Conservation (phyloP, 768 basidiomycete genomes). For the Boletus eberwhitei region DNA sequence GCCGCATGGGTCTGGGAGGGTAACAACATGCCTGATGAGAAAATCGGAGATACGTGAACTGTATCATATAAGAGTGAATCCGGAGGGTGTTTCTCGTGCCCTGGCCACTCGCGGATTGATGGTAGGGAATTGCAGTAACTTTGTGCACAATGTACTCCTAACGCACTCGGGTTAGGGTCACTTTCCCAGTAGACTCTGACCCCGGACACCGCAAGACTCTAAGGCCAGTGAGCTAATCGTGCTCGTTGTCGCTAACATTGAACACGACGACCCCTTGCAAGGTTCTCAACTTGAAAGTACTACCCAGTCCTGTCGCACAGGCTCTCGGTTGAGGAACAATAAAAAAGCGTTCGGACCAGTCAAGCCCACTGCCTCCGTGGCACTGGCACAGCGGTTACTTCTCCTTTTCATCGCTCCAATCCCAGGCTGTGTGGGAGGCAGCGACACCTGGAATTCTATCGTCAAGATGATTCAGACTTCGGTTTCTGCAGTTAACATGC, state of each 20-base stretch:
- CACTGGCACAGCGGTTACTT: neutral
- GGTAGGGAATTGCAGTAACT: no score
- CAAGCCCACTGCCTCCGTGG: neutral
- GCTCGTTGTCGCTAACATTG: constrained; percentile 3
- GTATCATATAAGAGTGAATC: neutral
- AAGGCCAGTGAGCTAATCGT: neutral
- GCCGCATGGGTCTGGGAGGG: no score
- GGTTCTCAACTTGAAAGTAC: neutral
- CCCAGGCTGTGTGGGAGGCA: neutral
- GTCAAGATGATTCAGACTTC: constrained; percentile 17
- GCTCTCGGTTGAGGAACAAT: neutral
- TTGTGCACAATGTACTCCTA: no score
- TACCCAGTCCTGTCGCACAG: neutral
- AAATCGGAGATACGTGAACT: neutral
- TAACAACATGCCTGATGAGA: neutral
- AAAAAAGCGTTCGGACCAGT: neutral
- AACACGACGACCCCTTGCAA: constrained; percentile 2
- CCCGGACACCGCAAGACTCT: constrained; percentile 19
- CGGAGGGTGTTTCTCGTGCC: neutral
- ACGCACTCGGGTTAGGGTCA: neutral
- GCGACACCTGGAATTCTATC: constrained; percentile 5
- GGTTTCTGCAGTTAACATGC: constrained; percentile 16
- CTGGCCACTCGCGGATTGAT: neutral
- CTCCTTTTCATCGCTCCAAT: constrained; percentile 8
- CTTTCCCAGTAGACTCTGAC: constrained; percentile 10